Base-by-base conservation (phyloP, 129 eudicot species). In the Flaveria brownii region DNA sequence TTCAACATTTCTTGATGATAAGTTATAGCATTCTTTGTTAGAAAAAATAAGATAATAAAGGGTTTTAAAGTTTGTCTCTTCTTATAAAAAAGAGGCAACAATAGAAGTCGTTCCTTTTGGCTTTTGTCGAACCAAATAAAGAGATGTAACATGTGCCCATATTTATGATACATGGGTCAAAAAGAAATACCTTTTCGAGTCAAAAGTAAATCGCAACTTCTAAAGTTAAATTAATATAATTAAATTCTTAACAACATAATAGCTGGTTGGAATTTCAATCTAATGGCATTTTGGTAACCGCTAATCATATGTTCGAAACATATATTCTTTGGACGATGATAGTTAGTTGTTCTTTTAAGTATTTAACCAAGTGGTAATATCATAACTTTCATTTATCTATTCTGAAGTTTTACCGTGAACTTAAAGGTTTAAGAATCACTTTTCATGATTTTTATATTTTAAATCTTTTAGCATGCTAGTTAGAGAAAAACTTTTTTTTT, bases 41-140 rank as follows among this genome's bases (percentile, higher is more conserved):
- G 59, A 72, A 51, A 3, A 25, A 20, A 36, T 1, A n/a, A 55
- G 30, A 14, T 6, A 43, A 66, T 6, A 43, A 66, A 66, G 59
- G 25, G 61, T 55, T 73, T 7, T 67, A 55, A 80, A 74, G 79
- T 52, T 73, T 80, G 80, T 80, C 84, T 66, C 71, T 17, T 67
- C 14, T 74, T 14, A 15, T 55, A 18, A 67, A 74, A 80, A 74
- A 73, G 79, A 18, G 71, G 70, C 71, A 73, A 68, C 84, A 80
- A 43, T 45, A 66, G 75, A 80, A 73, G 70, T 43, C 74, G 74
- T 45, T 68, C 75, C 55, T 80, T 80, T 74, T 67, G 43, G 70
- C 84, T 74, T 80, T 80, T 80, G 84, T 73, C 71, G 50, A 80
- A 74, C 9, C 69, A 74, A 74, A 80, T 43, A 73, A 54, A 45